phyloP scores from a whole-genome alignment of 805 yeast genomes.

The Metschnikowia chrysomelidarum region DNA sequence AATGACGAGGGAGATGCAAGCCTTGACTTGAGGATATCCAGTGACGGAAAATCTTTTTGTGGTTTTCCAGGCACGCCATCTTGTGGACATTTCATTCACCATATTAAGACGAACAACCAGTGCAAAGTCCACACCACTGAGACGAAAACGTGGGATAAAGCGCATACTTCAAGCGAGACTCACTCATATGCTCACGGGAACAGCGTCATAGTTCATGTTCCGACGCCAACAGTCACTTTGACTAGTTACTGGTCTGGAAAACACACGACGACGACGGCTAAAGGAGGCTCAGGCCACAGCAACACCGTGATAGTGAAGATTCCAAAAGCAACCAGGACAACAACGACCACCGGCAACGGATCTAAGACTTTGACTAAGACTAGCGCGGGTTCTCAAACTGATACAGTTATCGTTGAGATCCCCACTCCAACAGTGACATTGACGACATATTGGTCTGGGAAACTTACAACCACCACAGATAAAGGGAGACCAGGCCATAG shows the following conservation, averaged over 20 bases:
- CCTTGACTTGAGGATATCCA: too few species aligned
- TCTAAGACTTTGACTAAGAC: slow-evolving; percentile 16
- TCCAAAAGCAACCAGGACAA: slow-evolving; percentile 17
- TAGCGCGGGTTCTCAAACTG: slow-evolving; percentile 1
- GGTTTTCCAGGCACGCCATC: too few species aligned
- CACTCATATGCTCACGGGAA: too few species aligned
- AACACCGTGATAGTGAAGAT: slow-evolving; percentile 17
- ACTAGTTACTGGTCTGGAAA: slow-evolving; percentile 3
- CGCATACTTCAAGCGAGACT: too few species aligned
- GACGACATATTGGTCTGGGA: slow-evolving; percentile 11
- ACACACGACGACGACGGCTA: too few species aligned
- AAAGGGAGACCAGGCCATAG: slow-evolving; percentile 7
- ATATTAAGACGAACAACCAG: too few species aligned
- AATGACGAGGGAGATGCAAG: too few species aligned
- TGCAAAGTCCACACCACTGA: too few species aligned
- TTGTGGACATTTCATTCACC: too few species aligned
- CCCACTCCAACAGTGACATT: slow-evolving; percentile 11
- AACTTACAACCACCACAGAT: slow-evolving; percentile 6
- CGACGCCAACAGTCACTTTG: slow-evolving; percentile 11
- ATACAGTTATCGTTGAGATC: slow-evolving; percentile 11
- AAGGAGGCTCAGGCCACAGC: slow-evolving; percentile 1
- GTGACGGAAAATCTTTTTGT: too few species aligned
- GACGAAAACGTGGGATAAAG: too few species aligned
- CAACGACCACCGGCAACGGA: slow-evolving; percentile 16
- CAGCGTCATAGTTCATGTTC: slow-evolving; percentile 11